Conservation (phyloP, 2,329 filamentous ascomycete genomes). For the Xylaria sp. region DNA sequence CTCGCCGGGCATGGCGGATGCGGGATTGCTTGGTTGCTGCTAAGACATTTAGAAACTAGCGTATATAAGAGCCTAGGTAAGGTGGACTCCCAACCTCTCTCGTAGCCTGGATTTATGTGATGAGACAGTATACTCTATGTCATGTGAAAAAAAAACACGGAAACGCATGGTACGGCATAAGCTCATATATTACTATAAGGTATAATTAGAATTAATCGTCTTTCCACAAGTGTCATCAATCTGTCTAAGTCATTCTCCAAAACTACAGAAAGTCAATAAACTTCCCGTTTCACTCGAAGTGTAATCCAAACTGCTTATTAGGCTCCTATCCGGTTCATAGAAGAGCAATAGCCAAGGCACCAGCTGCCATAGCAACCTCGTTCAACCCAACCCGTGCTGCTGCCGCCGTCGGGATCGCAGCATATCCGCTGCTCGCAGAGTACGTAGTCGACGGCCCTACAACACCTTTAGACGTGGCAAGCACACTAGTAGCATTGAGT, state of each 20-base stretch:
- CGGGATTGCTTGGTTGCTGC: conserved; percentile 5
- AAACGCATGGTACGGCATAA: not conserved
- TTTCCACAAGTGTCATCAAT: not conserved
- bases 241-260: not conserved
- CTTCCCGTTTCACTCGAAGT: not conserved
- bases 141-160: not conserved
- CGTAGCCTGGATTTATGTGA: conserved; percentile 1
- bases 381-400: conserved; percentile 39
- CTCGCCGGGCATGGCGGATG: conserved; percentile 1
- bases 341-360: conserved; percentile 39
- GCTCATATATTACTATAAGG: conserved; percentile 6
- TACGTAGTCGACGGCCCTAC: conserved; percentile 8
- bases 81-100: not conserved
- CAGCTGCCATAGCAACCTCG: conserved; percentile 36
- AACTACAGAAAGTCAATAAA: conserved; percentile 11
- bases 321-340: conserved; percentile 31
- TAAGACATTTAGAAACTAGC: not conserved
- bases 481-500: conserved; percentile 19
- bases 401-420: conserved; percentile 38
- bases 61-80: not conserved
- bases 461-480: conserved; percentile 24
- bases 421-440: conserved; percentile 7
- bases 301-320: no score
- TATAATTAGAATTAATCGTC: conserved; percentile 3
- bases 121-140: not conserved